These are phyloP conservation scores for Epichloe typhina DNA, from an alignment of 2,329 filamentous ascomycete genomes.

Conservation along the genomic window DNA sequence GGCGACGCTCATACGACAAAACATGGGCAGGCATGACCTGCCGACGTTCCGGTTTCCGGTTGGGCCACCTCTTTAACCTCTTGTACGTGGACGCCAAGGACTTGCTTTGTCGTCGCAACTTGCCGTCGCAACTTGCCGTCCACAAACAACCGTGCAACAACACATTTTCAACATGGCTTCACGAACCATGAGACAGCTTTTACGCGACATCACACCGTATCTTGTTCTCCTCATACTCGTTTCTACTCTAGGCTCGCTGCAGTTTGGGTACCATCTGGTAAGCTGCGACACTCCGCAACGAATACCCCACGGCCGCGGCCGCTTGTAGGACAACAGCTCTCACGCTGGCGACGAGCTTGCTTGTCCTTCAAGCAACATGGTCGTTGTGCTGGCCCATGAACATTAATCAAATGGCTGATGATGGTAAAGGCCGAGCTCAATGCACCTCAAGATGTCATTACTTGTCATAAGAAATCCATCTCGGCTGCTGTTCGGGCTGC, in stretches of 20 bases:
- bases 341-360: too few species aligned
- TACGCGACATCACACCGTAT: conserved; percentile 53
- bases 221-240: conserved; percentile 64
- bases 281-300: conserved; percentile 10
- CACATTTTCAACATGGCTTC: conserved; percentile 17
- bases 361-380: not conserved
- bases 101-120: not conserved
- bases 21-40: not conserved
- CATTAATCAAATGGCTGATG: not conserved
- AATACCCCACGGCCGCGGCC: not conserved
- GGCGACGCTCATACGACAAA: too few species aligned
- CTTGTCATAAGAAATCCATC: conserved; percentile 51
- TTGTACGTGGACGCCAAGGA: too few species aligned
- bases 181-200: conserved; percentile 10
- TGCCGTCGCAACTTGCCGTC: not conserved
- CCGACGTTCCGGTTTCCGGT: not conserved
- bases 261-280: conserved; percentile 92
- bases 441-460: conserved; percentile 85
- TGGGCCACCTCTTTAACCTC: too few species aligned
- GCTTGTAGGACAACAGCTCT: too few species aligned
- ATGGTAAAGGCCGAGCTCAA: conserved; percentile 66
- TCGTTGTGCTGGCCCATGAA: not conserved
- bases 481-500: conserved; percentile 17
- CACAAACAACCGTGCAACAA: not conserved
- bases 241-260: conserved; percentile 73